These are phyloP conservation scores for Lepidium campestre DNA, from an alignment of 441 rosid genomes.

Conservation along the genomic window DNA sequence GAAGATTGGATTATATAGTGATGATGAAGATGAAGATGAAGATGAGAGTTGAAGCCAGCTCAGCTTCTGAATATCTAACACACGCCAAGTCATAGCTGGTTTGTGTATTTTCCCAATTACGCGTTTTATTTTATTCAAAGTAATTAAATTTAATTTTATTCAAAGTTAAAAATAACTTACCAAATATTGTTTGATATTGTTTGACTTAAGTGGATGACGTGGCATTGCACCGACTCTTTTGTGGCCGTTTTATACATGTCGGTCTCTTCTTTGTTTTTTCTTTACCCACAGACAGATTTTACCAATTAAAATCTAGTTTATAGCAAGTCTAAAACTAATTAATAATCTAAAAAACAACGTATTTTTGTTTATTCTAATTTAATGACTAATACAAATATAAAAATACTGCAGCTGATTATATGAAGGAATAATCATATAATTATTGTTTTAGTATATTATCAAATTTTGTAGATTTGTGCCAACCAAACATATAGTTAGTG, in stretches of 20 bases:
- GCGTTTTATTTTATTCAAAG: neutral
- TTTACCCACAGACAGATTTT: too few relatives aligned
- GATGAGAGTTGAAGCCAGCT: neutral
- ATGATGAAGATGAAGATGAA: neutral
- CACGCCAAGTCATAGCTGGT: slow-evolving; percentile 4
- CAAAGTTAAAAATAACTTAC: neutral
- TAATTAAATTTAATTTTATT: neutral
- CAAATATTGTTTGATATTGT: neutral
- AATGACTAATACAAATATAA: neutral
- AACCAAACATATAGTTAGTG: neutral
- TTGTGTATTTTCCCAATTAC: neutral
- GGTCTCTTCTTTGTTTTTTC: neutral
- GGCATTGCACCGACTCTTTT: slow-evolving; percentile 2
- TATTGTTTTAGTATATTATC: neutral
- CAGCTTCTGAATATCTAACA: neutral
- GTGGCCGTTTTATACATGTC: neutral
- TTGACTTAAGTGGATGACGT: neutral
- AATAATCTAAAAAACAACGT: neutral
- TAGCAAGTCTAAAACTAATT: neutral
- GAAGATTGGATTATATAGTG: neutral
- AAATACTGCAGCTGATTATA: neutral
- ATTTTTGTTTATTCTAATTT: neutral
- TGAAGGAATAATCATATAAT: neutral
- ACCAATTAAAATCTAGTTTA: too few relatives aligned
- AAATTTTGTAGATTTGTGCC: neutral